Evolutionary conservation across 805 yeast genomes (phyloP), one percentile per base, ranked within the genome.

Genomic region (Wickerhamiella alocasiicola): DNA sequence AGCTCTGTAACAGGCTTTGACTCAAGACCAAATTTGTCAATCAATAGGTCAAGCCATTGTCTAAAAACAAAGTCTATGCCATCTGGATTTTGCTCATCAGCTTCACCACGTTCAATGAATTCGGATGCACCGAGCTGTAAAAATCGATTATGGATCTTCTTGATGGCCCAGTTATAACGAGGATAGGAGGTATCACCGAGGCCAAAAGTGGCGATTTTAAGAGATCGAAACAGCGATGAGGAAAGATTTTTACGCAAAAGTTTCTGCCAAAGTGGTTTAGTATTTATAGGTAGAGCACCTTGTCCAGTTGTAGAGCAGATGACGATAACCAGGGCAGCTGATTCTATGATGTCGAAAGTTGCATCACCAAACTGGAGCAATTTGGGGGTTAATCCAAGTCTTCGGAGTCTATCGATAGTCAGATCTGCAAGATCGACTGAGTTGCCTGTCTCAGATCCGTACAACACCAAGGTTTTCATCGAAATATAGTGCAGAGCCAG

Each of bases 181-280:
- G 93, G 82, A 56, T 91, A 91, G 1, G 94, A 78, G 0, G 94
- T 78, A 57, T 91, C 97, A 19, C 99, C 99, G 1, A 91, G 61
- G 0, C 98, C 99, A 54, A 91, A 80, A 2, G 84, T 70, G 2
- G 88, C 72, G 49, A 85, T 66, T 13, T 63, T 58, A 9, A 82
- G 50, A 53, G 78, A 81, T 46, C 68, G 67, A 29, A 88, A 61
- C 23, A 83, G 61, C 49, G 74, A 73, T 0, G 49, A 21, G 63
- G 91, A 69, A 6, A 88, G 68, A 48, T 74, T 76, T 55, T 70
- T 74, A 54, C 71, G 73, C 43, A 83, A 69, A 50, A 91, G 58
- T 46, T 79, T 74, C 48, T 69, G 67, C 93, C 95, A 81, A 47
- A 88, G 72, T 45, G 71, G 73, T 47, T 66, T 66, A 1, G 80